Evolutionary conservation across 2,329 filamentous ascomycete genomes (phyloP), one percentile per base, ranked within the genome.

Genomic region (Camptophora hylomeconis): DNA sequence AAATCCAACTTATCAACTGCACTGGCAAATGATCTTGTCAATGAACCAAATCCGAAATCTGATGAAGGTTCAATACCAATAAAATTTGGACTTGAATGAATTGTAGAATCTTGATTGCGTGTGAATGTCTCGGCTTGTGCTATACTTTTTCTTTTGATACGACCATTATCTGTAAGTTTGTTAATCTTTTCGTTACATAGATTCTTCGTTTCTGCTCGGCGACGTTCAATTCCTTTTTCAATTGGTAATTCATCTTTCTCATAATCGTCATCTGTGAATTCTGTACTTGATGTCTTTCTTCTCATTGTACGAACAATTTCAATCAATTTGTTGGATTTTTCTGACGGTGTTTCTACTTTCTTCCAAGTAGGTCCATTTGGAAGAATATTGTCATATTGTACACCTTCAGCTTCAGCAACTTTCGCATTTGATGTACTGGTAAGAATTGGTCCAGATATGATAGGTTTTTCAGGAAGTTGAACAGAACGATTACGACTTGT

Each of bases 361-460:
- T n/a, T 7, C 7, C 8, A 11, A 5, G 11, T 17, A 12, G 28
- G 12, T 23, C 17, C 16, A 7, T 31, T 17, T 5, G 21, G 28
- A 7, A 31, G 20, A 11, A 41, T 28, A 17, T 43, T 38, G 25
- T 28, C 33, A 35, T 30, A 40, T 17, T 38, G 25, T 17, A 45
- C 37, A 12, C 37, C 34, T 26, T 45, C 42, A n/a, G 30, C 19
- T 20, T 28, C 37, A 20, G 42, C 42, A 18, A 45, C 39, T 16
- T 33, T 24, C 27, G 33, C 29, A 24, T 45, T 45, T 22, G 41
- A 40, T 14, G 42, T 44, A 20, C 41, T 45, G 17, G 39, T 44
- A 12, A 45, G 37, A 16, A 40, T 27, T n/a, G 42, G 42, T 22
- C 33, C 34, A 17, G 40, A 41, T 5, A 39, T 29, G 32, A 37